Base-by-base conservation (phyloP, 2,329 filamentous ascomycete species). In the Mycosphaerelloides madeirae region DNA sequence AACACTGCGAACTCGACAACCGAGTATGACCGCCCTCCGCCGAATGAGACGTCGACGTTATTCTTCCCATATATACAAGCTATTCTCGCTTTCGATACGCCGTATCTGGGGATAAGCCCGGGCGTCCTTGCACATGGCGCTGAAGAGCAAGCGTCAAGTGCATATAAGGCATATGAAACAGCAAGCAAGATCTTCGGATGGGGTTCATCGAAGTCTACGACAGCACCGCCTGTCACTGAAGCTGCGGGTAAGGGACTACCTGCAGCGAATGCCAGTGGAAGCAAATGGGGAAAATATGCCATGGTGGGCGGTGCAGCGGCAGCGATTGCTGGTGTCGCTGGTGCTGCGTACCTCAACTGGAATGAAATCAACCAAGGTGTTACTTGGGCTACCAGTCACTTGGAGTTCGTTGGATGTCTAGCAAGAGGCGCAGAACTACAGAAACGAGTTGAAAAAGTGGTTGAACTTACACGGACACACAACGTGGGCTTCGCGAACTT, bases 21-120 rank as follows among this genome's bases (percentile, higher is more conserved):
- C 13, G 31, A 14, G 16, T 14, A n/a, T 6, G 15, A 32, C 15
- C 31, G 6, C 13, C 13, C 31, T n/a, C 50, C 58, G 6, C 44
- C 50, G 12, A 20, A 14, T 11, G 46, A 48, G 11, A 25, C 39
- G 2, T 41, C 45, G 2, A 43, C 25, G n/a, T 46, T 95, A 64
- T 91, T 96, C 84, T 97, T 97, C 64, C 91, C 91, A 1, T 91
- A 89, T 65, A 81, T 97, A 53, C 85, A 91, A 67, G 91, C 86
- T 54, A 80, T 97, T 19, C 43, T 56, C 6, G 49, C 53, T 2
- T 56, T 56, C 31, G 53, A 56, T 68, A 98, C 93, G 1, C 93
- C 93, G 1, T 98, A 86, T 64, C 77, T 93, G 1, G 85, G 86
- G 45, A 88, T 90, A 53, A 80, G 83, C 16, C 86, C 87, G 0